These are phyloP conservation scores for Excoecaria cochinchinensis DNA, from an alignment of 345 rosid species.

Conservation along the genomic window DNA sequence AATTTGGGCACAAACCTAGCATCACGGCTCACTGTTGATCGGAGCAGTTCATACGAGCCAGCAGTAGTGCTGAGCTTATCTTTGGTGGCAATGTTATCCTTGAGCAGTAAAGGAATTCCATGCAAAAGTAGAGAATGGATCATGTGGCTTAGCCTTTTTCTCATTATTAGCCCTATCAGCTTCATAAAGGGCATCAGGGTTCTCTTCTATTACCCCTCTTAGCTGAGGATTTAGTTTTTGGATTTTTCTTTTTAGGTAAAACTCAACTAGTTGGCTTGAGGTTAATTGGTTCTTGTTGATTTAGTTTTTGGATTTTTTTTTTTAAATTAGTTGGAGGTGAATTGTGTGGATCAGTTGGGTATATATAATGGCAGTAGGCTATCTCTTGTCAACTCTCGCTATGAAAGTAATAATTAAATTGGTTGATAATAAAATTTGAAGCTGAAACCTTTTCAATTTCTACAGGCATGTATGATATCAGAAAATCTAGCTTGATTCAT, in stretches of 20 bases:
- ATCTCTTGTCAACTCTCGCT: too few relatives aligned
- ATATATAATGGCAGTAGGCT: too few relatives aligned
- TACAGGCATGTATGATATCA: too few relatives aligned
- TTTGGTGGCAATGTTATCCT: slow-evolving; percentile 64
- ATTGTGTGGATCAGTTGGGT: too few relatives aligned
- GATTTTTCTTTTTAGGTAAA: slow-evolving; percentile 39
- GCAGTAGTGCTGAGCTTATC: slow-evolving; percentile 69
- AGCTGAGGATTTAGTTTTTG: slow-evolving; percentile 47
- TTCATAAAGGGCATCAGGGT: slow-evolving; percentile 58
- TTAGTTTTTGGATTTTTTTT: too few relatives aligned
- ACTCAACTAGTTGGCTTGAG: slow-evolving; percentile 32
- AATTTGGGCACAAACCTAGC: slow-evolving; percentile 62
- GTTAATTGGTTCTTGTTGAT: slow-evolving; percentile 37
- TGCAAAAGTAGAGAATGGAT: slow-evolving; percentile 36
- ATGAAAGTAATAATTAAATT: too few relatives aligned
- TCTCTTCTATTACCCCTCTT: slow-evolving; percentile 58
- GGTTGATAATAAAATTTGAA: too few relatives aligned
- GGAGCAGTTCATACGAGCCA: slow-evolving; percentile 63
- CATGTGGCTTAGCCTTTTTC: slow-evolving; percentile 28
- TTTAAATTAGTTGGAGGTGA: too few relatives aligned
- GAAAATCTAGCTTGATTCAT: too few relatives aligned
- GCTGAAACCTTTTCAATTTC: too few relatives aligned
- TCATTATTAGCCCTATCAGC: slow-evolving; percentile 63
- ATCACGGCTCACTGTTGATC: slow-evolving; percentile 60
- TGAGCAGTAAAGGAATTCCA: slow-evolving; percentile 65